Conservation (phyloP, 805 yeast species). For the Kuraishia capsulata region DNA sequence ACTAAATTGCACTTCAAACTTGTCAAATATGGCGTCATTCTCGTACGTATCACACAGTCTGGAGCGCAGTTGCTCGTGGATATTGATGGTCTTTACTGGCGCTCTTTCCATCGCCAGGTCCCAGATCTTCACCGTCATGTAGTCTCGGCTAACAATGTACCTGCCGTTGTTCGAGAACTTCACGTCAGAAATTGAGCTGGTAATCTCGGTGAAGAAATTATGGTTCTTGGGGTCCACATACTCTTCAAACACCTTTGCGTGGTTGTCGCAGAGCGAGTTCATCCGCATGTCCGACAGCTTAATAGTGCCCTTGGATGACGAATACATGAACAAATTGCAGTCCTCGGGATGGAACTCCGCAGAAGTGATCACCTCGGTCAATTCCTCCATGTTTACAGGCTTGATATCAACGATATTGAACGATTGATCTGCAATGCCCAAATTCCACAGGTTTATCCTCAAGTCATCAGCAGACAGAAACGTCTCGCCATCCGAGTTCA, state of each 20-base stretch:
- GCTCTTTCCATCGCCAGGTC: slow-evolving; percentile 94
- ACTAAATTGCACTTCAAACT: slow-evolving; percentile 91
- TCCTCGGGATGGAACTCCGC: slow-evolving; percentile 92
- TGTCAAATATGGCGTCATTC: slow-evolving; percentile 96
- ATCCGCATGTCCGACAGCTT: slow-evolving; percentile 95
- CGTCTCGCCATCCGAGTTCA: slow-evolving; percentile 94
- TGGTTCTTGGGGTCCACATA: slow-evolving; percentile 87
- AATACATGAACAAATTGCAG: slow-evolving; percentile 92
- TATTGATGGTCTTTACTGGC: slow-evolving; percentile 89
- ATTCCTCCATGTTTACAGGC: slow-evolving; percentile 97
- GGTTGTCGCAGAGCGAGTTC: slow-evolving; percentile 87
- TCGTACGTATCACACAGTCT: slow-evolving; percentile 95
- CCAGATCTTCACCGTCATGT: slow-evolving; percentile 96
- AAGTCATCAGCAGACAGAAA: slow-evolving; percentile 89
- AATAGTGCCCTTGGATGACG: slow-evolving; percentile 91
- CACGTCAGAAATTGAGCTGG: slow-evolving; percentile 88
- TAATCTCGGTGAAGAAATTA: slow-evolving; percentile 95
- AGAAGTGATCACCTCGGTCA: slow-evolving; percentile 94
- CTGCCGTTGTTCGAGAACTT: slow-evolving; percentile 88
- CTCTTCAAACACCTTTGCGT: slow-evolving; percentile 84
- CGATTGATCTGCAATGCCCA: slow-evolving; percentile 87
- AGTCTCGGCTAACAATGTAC: slow-evolving; percentile 94
- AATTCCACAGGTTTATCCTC: slow-evolving; percentile 92
- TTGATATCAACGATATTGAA: slow-evolving; percentile 97
- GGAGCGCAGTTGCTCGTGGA: slow-evolving; percentile 91